Base-by-base conservation (phyloP, 2,329 filamentous ascomycete species). In the Xylariales sp. region DNA sequence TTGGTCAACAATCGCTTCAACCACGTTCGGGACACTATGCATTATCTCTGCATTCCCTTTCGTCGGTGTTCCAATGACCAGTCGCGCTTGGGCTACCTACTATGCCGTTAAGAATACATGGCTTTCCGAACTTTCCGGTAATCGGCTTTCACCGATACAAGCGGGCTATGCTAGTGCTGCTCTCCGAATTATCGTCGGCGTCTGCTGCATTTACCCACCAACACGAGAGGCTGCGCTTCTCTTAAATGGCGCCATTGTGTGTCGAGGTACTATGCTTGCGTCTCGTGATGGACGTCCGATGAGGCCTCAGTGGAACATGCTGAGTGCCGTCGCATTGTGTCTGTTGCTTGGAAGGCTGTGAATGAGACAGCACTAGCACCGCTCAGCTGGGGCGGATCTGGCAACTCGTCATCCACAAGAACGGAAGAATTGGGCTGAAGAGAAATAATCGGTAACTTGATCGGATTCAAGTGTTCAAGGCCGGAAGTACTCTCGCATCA, bases 71-170 rank as follows among this genome's bases (percentile, higher is more conserved):
- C 36, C 36, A n/a, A 14, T 39, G 5, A 24, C 24, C 10, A 31
- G 15, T 11, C 29, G 27, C 29, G 15, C 36, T 21, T 39, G 25
- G 36, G 24, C 16, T 9, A 31, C 27, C 16, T 39, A 39, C 6
- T 39, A 39, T 28, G 36, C 36, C 12, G 36, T 20, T 16, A 39
- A 39, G 16, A 39, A 39, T n/a, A 20, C 29, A 19, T 39, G 36
- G 36, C 25, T 39, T 19, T 25, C 36, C 3, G 3, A 39, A 27
- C 36, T 39, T 14, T 39, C 36, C 8, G 24, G 25, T 5, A 5
- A 18, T n/a, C 18, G 27, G 15, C 20, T 31, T n/a, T 19, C 14
- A 4, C 25, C 36, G 5, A 19, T 9, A 25, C 36, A 39, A 19
- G 36, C 36, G 9, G 24, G 36, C 14, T 39, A 39, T 10, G 20